Percentiles rank a stretch among this genome's conserved stretches.
phyloP scores from a whole-genome alignment of 2,329 filamentous ascomycete species.

The Xylogone sp. region DNA sequence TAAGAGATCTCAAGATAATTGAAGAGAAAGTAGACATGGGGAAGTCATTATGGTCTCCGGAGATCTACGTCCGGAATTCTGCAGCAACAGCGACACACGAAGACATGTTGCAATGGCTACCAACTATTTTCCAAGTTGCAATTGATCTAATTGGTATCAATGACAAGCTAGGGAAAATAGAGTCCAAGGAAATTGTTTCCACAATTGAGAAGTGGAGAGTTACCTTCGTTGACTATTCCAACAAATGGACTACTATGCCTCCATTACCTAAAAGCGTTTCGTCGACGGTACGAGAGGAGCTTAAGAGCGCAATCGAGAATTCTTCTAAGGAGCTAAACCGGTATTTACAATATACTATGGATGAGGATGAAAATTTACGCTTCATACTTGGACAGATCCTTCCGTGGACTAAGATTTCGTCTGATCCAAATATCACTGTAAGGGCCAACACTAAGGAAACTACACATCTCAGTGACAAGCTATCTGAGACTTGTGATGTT shows the following conservation, averaged over 20 bases:
- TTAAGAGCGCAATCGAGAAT: constrained; percentile 15
- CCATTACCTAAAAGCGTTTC: constrained; percentile 49
- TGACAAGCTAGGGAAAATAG: constrained; percentile 53
- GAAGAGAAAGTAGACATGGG: constrained; percentile 17
- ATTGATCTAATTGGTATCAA: constrained; percentile 62
- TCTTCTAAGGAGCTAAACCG: constrained; percentile 11
- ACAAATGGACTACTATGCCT: constrained; percentile 38
- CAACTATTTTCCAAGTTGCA: constrained; percentile 62
- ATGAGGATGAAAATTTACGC: constrained; percentile 51
- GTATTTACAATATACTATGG: constrained; percentile 37
- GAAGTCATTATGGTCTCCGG: constrained; percentile 38
- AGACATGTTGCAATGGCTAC: constrained; percentile 53
- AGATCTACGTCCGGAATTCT: constrained; percentile 14
- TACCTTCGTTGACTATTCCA: constrained; percentile 40
- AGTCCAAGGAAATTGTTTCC: constrained; percentile 41
- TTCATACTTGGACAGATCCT: constrained; percentile 65
- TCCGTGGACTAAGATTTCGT: constrained; percentile 53
- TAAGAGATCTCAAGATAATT: constrained; percentile 13
- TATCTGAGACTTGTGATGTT: constrained; percentile 67
- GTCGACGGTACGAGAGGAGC: constrained; percentile 30
- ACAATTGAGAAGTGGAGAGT: constrained; percentile 48
- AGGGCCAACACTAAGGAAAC: constrained; percentile 4
- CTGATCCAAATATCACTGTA: constrained; percentile 11
- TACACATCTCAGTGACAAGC: constrained; percentile 48
- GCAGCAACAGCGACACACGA: constrained; percentile 19